Base-by-base conservation (phyloP, 2,329 filamentous ascomycete genomes). In the Penicillium sp. region DNA sequence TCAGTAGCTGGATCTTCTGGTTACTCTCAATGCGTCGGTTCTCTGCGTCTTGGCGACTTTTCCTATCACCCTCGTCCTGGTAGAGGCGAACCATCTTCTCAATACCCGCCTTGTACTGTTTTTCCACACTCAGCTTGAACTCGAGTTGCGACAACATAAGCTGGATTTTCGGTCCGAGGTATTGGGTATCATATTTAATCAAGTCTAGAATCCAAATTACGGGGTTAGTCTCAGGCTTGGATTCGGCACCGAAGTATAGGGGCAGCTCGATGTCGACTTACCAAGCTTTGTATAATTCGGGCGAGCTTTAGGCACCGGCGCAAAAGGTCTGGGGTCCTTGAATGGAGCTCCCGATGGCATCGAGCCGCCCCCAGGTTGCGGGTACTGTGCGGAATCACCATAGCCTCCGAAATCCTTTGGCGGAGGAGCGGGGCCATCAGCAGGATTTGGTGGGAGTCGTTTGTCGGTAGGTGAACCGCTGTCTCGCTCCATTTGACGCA, bases 81-180 rank as follows among this genome's bases (percentile, higher is more conserved):
- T 99, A 99, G 41, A 99, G 84, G 76, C 95, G 92, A 51, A 97
- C 92, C 95, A 99, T 98, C 83, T 99, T 99, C 79, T 99, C 95
- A 70, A 99, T 95, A 65, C 95, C 95, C 74, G 96, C 96, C 68
- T 98, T 93, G 79, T 99, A 99, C 80, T 99, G 95, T 76, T 97
- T 96, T 78, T 99, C 95, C 30, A 99, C 95, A 69, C 95, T 97
- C 64, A 99, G 86, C 82, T 99, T 99, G 83, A 99, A 99, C 79
- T 98, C 93, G 66, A 99, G 90, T 78, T 99, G 95, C 52, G 95
- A 96, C 73, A 99, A 84, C 95, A 99, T 99, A 73, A 98, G 91
- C 82, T 99, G 95, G 73, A 99, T 99, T 69, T 96, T 93, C 64
- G 95, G 94, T 38, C 95, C 95, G 65, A 99, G 89, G 76, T 97